Evolutionary conservation across 2,329 filamentous ascomycete species (phyloP), one percentile per base, ranked within the genome.

Genomic region (Alternaria panax): DNA sequence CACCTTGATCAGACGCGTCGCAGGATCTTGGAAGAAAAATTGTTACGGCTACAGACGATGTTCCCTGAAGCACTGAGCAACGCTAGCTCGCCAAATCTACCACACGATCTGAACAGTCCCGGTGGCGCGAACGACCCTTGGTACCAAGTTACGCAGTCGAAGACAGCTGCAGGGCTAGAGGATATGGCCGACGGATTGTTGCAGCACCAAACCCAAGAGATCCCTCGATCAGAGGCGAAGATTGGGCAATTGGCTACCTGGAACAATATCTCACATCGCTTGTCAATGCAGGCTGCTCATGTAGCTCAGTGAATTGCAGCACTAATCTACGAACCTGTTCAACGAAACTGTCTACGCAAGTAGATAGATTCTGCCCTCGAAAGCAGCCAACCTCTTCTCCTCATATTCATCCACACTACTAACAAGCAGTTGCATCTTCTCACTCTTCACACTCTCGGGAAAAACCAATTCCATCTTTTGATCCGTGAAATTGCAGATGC

Each of bases 1-100:
- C 76, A 81, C 18, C 78, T 84, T 28, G 80, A 83, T 59, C 75
- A 77, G 28, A 79, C 82, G 40, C 80, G 83, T 45, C 79, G 80
- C 41, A 76, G 80, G 51, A 80, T 84, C 42, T 65, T 82, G 40
- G 66, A 77, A 1, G 78, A 80, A 57, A 82, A 82, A 64, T 71
- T 81, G 27, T 74, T 80, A 57, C 67, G 71, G 16, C 61, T 78
- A 34, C 73, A 75, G 42, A 69, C 64, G 20, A 72, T 78, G 68
- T 78, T 77, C 43, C 75, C 76, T 1, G 73, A 76, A 40, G 73
- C 74, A 7, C 66, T 70, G 30, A 76, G 73, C 57, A 73, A 66
- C 27, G 64, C 72, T 11, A 75, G 69, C 51, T 73, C 70, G 41
- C 73, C 74, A 11, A 72, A 71, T 54, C 50, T 76, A 47, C 71